Evolutionary conservation across 495 filamentous ascomycete genomes (phyloP), one percentile per base, ranked within the genome.

Genomic region (Penicillium turbatum): DNA sequence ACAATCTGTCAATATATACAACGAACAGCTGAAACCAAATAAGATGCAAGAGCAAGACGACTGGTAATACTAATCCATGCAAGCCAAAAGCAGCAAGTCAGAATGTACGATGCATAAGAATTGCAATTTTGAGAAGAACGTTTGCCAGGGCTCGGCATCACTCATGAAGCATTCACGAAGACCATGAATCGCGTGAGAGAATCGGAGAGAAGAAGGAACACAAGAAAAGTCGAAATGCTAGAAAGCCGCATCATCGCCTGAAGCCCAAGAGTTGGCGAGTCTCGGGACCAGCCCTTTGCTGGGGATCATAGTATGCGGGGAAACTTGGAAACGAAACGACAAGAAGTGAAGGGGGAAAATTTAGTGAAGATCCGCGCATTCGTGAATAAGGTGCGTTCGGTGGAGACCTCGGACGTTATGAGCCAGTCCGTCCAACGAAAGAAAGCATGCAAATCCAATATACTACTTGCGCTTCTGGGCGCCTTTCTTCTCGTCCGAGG

Each of bases 381-480:
- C 4, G 21, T 24, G 21, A 24, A 34, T 12, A 12, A 38, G 10
- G 15, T 17, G 24, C 17, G 12, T 39, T 27, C 11, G n/a, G 26
- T 19, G 5, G 17, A 24, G 11, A 34, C 17, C 16, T 32, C 11
- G 15, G 13, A 6, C 35, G 15, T 8, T 2, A 17, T 16, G 16
- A 26, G 16, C 32, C 29, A 34, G 48, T 16, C 15, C 19, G 24
- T 44, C 26, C 24, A 16, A n/a, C 29, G 16, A 12, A 26, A 32
- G 40, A 17, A 39, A 1, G 9, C 8, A 9, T 12, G 9, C 8
- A 24, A 26, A 26, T 40, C 17, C 38, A 9, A 67, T 64, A 53
- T 55, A 69, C 68, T 67, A 64, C 56, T 71, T 70, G 55, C 66
- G 66, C 55, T 68, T 65, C 51, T 69, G 65, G 35, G 42, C 65